A percentile compares a stretch with the other conserved stretches of the same genome.
Evolutionary conservation across 768 basidiomycete species (phyloP).

Genomic region (Lactarius evosmus): DNA sequence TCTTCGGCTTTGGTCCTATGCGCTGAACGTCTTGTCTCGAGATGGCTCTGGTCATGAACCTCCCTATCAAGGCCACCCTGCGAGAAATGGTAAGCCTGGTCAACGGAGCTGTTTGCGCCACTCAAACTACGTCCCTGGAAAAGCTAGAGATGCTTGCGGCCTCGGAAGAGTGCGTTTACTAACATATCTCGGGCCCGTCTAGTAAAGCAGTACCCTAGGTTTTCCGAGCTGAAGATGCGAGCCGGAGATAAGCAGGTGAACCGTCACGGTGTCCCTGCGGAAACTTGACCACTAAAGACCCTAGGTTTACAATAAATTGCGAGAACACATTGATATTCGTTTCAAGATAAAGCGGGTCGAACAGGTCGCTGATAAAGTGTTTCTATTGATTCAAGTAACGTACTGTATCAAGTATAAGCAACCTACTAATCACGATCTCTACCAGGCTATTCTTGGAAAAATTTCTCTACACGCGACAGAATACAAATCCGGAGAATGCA

Average conservation of each 20-base stretch:
- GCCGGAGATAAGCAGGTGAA: constrained; percentile 70
- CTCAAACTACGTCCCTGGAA: not conserved
- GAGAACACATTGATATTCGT: constrained; percentile 72
- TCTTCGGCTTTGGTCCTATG: constrained; percentile 11
- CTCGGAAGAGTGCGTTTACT: constrained; percentile 32
- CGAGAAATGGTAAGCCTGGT: constrained; percentile 58
- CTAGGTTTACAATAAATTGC: constrained; percentile 63
- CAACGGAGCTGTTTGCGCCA: not conserved
- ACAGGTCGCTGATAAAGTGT: constrained; percentile 71
- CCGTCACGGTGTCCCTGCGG: not conserved
- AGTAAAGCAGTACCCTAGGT: constrained; percentile 39
- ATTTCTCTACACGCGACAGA: constrained; percentile 67
- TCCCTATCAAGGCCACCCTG: constrained; percentile 52
- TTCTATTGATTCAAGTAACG: constrained; percentile 71
- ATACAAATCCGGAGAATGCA: constrained; percentile 67
- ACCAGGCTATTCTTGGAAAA: constrained; percentile 66
- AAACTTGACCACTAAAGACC: not conserved
- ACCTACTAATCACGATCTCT: constrained; percentile 19
- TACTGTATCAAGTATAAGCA: not conserved
- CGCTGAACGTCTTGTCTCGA: constrained; percentile 30
- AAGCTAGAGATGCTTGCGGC: constrained; percentile 27
- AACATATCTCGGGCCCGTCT: not conserved
- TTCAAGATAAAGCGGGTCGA: constrained; percentile 70
- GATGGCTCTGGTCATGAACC: constrained; percentile 65
- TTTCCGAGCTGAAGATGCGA: constrained; percentile 66